Percentiles rank a stretch among this genome's conserved stretches.
Evolutionary conservation across 441 rosid species (phyloP).

Genomic region (Erysimum cheiri): DNA sequence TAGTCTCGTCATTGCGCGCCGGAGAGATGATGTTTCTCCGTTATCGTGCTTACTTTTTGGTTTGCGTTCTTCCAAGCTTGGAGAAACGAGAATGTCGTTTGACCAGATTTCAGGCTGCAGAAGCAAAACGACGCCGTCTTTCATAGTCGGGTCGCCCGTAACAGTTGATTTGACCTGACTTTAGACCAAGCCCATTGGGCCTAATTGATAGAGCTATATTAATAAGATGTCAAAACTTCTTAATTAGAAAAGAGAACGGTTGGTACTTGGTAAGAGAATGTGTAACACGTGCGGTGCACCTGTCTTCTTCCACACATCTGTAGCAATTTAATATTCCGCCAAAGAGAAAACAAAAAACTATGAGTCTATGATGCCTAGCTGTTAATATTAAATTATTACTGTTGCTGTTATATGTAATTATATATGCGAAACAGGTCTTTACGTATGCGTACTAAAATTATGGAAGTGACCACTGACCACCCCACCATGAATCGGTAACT

Average conservation of each 20-base stretch:
- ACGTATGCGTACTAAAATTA: constrained; percentile 5
- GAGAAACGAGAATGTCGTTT: constrained; percentile 27
- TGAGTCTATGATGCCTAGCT: background rate
- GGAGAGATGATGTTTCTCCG: constrained; percentile 23
- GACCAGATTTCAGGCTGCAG: constrained; percentile 10
- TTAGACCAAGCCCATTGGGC: constrained; percentile 29
- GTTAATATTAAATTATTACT: background rate
- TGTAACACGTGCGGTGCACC: constrained; percentile 36
- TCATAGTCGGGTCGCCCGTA: background rate
- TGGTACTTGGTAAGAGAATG: constrained; percentile 19
- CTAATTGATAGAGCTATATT: background rate
- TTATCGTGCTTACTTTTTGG: constrained; percentile 19
- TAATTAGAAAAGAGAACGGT: background rate
- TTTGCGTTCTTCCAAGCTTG: background rate
- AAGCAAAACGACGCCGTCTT: background rate
- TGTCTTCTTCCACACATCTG: constrained; percentile 13
- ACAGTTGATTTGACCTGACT: background rate
- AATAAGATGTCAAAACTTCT: background rate
- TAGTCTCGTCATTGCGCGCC: constrained; percentile 33
- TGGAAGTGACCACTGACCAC: background rate
- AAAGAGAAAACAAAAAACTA: background rate
- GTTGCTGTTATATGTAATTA: background rate
- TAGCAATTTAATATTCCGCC: background rate
- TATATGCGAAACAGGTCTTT: background rate
- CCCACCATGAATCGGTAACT: constrained; percentile 5